Percentiles rank a stretch among this genome's conserved stretches.
Conservation (phyloP, 1,139 yeast genomes). For the Debaryomycetaceae sp. region DNA sequence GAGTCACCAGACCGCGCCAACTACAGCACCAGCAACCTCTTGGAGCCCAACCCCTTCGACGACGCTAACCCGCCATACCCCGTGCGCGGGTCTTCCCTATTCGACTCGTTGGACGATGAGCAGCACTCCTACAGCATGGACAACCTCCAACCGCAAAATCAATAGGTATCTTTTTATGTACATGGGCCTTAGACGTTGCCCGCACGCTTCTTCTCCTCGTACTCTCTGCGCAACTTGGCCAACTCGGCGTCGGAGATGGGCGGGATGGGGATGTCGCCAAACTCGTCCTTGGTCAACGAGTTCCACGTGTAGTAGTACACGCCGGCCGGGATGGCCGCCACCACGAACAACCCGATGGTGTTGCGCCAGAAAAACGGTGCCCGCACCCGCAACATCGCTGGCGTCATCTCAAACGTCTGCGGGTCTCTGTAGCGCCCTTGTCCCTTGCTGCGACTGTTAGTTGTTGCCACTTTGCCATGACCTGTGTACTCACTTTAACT, state of each 20-base stretch:
- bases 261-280: constrained; percentile 88
- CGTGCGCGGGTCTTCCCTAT: constrained; percentile 5
- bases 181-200: constrained; percentile 4
- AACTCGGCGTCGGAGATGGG: constrained; percentile 81
- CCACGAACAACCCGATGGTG: constrained; percentile 53
- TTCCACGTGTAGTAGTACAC: constrained; percentile 73
- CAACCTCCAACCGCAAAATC: too few relatives aligned
- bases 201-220: constrained; percentile 41
- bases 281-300: constrained; percentile 75
- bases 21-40: too few relatives aligned
- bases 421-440: constrained; percentile 62
- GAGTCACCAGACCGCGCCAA: too few relatives aligned
- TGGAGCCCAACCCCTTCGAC: too few relatives aligned
- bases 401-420: constrained; percentile 83
- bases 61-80: constrained; percentile 8
- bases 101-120: constrained; percentile 5
- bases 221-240: constrained; percentile 64
- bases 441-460: constrained; percentile 18
- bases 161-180: too few relatives aligned
- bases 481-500: background rate
- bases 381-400: constrained; percentile 87
- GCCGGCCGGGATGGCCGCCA: constrained; percentile 61
- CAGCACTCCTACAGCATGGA: too few relatives aligned
- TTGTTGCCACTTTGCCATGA: background rate
- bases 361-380: constrained; percentile 80